Base-by-base conservation (phyloP, 305 asterid species). In the Fraxinus baroniana region DNA sequence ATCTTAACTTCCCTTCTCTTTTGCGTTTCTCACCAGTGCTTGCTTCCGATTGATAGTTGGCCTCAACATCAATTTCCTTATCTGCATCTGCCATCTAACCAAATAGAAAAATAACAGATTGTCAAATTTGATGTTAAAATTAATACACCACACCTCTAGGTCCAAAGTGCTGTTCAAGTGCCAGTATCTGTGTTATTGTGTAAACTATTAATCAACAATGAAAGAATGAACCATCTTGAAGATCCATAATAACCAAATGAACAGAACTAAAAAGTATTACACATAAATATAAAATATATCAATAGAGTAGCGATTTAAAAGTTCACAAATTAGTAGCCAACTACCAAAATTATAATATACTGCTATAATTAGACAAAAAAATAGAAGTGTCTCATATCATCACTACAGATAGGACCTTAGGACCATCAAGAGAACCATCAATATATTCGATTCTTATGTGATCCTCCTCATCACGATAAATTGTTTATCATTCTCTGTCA, bases 1-100 rank as follows among this genome's bases (percentile, higher is more conserved):
- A 94, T 72, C 95, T 87, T 17, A 89, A 66, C 84, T 90, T 91
- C 78, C 92, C 94, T 18, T 91, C 98, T 57, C 95, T 91, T 82
- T 89, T 91, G 5, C 93, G 89, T 82, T 91, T 92, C 80, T 90
- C 95, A 4, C 92, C 92, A 0, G 79, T 80, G 89, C 92, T 92
- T 18, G 89, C 87, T 85, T 89, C 94, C 0, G 94, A 84, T 6
- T 88, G 82, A 78, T 90, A 93, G 81, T 72, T 78, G 33, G 81
- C 62, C 71, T 91, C 97, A 74, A 90, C 70, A 74, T 86, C 89
- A 10, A 88, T 77, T 57, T 87, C 95, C 15, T 83, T 82, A 26
- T 78, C 85, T n/a, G 80, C 73, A 60, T 85, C 92, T 37, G 90
- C 91, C 90, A 92, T 92, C 98, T 93, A 73, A 49, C n/a, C 20